Evolutionary conservation across 495 filamentous ascomycete genomes (phyloP).

Genomic region (Arthonia radiata): DNA sequence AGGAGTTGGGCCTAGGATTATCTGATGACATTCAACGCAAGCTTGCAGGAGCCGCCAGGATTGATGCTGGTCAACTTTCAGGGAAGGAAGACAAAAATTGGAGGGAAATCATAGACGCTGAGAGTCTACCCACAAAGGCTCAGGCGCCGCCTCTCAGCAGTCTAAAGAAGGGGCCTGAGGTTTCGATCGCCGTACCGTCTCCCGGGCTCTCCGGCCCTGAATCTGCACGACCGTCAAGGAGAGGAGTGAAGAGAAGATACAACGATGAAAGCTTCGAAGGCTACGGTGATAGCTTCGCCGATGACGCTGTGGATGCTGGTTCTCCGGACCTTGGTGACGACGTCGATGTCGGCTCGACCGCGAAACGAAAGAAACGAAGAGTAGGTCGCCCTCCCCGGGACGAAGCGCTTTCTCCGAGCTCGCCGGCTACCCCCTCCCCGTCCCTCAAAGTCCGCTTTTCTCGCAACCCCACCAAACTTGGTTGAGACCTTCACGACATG

Average conservation of each 20-base stretch:
- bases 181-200: neutral
- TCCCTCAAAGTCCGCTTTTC: too few relatives aligned
- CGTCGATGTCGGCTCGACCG: too few relatives aligned
- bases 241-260: conserved; percentile 39
- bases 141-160: conserved; percentile 19
- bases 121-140: too few relatives aligned
- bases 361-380: too few relatives aligned
- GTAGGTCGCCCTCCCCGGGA: too few relatives aligned
- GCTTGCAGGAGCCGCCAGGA: conserved; percentile 24
- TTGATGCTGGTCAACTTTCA: conserved; percentile 24
- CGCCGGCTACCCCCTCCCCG: too few relatives aligned
- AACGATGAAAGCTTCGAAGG: conserved; percentile 42
- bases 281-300: conserved; percentile 13
- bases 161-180: conserved; percentile 2
- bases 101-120: conserved; percentile 31
- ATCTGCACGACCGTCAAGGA: conserved; percentile 27
- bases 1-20: conserved; percentile 20
- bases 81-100: conserved; percentile 25
- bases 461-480: too few relatives aligned
- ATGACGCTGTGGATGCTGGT: neutral
- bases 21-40: conserved; percentile 16
- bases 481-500: too few relatives aligned
- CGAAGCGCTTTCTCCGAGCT: too few relatives aligned
- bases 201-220: conserved; percentile 13
- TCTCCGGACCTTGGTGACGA: too few relatives aligned